Evolutionary conservation across 805 yeast species (phyloP), one percentile per base, ranked within the genome.

Genomic region (Starmerella roubikii): DNA sequence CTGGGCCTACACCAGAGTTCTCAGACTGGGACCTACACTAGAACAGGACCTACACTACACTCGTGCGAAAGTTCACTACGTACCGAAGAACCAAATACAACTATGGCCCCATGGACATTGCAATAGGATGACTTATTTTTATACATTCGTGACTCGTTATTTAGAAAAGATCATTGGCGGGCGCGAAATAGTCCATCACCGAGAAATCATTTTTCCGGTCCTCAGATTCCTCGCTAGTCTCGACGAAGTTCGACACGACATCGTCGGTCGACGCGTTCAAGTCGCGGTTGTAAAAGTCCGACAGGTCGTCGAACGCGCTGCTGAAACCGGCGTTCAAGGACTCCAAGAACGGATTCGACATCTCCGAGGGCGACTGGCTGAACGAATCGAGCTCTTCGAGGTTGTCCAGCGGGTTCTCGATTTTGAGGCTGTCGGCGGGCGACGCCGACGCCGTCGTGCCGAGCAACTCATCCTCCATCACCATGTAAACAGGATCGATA

Each of bases 131-230:
- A 23, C 12, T 23, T 9, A 23, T 26, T 26, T 13, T 13, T 33
- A 19, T 26, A 21, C 22, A 18, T 15, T 28, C 37, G 22, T 21
- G 30, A 29, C 31, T 29, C 31, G 20, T 29, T 29, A 29, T 19
- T 20, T 20, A 44, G 30, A 40, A 40, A 11, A 41, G 38, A 22
- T 44, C 47, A 3, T 23, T 29, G 11, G 42, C 8, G 11, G 46
- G 47, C 4, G 47, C 42, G 6, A 44, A 32, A 31, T 37, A 44
- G 13, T 44, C 47, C 30, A 44, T 28, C 28, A 44, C 40, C n/a
- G 45, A 35, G 22, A 37, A 32, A 3, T 38, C 45, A 7, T 24
- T 36, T 20, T 38, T 43, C 10, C 21, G n/a, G 17, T 25, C 31
- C 8, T 21, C 30, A n/a, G 17, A 4, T 9, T 17, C 31, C 22